Percentiles rank a stretch among this genome's conserved stretches.
These are phyloP conservation scores for Fusarium sp. DNA, from an alignment of 2,329 filamentous ascomycete genomes.

Conservation along the genomic window DNA sequence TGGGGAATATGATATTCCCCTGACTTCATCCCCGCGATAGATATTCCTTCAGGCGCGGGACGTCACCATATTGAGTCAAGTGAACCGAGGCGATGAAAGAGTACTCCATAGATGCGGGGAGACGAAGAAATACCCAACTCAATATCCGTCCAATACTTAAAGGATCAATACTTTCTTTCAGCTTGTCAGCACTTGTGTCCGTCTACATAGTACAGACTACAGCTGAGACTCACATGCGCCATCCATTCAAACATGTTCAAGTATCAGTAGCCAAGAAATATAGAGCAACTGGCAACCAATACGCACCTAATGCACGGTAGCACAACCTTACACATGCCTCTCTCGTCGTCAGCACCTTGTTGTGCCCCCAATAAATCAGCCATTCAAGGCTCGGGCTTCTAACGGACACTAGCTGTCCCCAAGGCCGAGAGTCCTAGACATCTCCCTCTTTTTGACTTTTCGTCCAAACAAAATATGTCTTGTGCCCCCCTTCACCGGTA, in stretches of 20 bases:
- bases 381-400: not conserved
- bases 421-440: constrained; percentile 24
- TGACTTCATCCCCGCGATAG: constrained; percentile 19
- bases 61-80: constrained; percentile 34
- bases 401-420: constrained; percentile 28
- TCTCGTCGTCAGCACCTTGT: constrained; percentile 36
- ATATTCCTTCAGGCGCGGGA: constrained; percentile 15
- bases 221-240: constrained; percentile 27
- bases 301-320: constrained; percentile 1
- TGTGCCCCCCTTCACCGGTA: not conserved
- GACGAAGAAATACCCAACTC: no score
- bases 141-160: no score
- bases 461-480: constrained; percentile 24
- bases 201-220: not conserved
- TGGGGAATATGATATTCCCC: constrained; percentile 11
- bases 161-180: not conserved
- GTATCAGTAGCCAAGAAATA: constrained; percentile 13
- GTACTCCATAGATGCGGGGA: not conserved
- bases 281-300: constrained; percentile 3
- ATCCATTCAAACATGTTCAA: not conserved
- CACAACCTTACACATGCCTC: constrained; percentile 19
- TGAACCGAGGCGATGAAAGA: constrained; percentile 41
- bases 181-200: constrained; percentile 25
- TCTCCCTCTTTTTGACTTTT: constrained; percentile 7
- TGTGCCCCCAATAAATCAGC: not conserved